These are phyloP conservation scores for Ganoderma lingzhi DNA, from an alignment of 1,284 basidiomycete species.

Conservation along the genomic window DNA sequence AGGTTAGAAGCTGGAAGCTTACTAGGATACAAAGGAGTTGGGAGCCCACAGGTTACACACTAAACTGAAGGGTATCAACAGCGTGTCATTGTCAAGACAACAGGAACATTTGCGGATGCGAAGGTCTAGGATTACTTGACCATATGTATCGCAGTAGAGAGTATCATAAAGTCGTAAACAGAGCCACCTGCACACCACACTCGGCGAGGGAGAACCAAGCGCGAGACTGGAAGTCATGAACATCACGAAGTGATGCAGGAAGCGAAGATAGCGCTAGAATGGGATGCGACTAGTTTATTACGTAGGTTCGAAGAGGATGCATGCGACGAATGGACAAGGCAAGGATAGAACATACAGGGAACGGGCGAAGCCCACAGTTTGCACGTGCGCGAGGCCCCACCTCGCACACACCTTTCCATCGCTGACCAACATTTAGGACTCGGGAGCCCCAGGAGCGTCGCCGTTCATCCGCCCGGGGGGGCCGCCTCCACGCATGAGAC, in stretches of 20 bases:
- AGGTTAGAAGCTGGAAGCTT: not conserved
- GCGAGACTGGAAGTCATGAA: not conserved
- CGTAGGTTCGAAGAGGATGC: slow-evolving; percentile 22
- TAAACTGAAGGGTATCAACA: slow-evolving; percentile 10
- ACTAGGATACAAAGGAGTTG: not conserved
- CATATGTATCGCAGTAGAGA: slow-evolving; percentile 26
- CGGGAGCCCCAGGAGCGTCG: slow-evolving; percentile 35
- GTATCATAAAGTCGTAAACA: slow-evolving; percentile 21
- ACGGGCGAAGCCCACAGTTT: not conserved
- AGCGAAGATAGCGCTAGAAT: slow-evolving; percentile 12
- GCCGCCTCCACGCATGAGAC: slow-evolving; percentile 56
- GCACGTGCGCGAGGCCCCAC: not conserved
- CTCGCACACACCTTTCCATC: not conserved
- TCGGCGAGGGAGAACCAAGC: not conserved
- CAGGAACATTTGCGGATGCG: slow-evolving; percentile 10
- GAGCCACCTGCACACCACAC: not conserved
- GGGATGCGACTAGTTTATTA: slow-evolving; percentile 22
- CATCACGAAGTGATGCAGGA: slow-evolving; percentile 11
- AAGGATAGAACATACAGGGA: slow-evolving; percentile 9
- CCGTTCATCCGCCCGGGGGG: slow-evolving; percentile 42
- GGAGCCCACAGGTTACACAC: not conserved
- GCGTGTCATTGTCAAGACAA: slow-evolving; percentile 6
- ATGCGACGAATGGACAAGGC: slow-evolving; percentile 17
- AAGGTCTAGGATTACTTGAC: slow-evolving; percentile 32
- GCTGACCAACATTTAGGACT: slow-evolving; percentile 14